Conservation (phyloP, 2,329 filamentous ascomycete species). For the Alternaria arbusti region DNA sequence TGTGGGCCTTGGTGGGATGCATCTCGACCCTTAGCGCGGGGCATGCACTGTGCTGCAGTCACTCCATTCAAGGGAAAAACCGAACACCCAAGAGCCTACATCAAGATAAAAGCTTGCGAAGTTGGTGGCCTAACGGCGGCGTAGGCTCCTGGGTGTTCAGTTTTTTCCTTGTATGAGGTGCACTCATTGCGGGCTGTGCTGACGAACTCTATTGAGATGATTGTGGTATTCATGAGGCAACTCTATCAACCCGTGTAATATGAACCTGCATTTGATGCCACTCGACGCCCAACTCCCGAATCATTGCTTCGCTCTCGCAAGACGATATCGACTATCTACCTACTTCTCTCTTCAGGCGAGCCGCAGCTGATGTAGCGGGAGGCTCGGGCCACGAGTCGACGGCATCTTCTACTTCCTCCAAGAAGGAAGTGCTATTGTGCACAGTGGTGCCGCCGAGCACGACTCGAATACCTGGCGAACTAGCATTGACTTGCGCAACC, state of each 20-base stretch:
- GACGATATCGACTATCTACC: conserved; percentile 50
- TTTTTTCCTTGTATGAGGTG: too few species aligned
- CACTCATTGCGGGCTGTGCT: neutral
- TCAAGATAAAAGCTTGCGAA: too few species aligned
- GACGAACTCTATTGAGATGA: neutral
- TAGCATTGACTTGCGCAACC: conserved; percentile 92
- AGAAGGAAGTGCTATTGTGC: conserved; percentile 85
- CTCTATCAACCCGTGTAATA: neutral
- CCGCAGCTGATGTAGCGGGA: conserved; percentile 59
- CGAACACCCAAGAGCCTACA: too few species aligned
- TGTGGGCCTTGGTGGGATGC: conserved; percentile 3
- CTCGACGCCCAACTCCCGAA: conserved; percentile 2
- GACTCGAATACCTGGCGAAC: conserved; percentile 84
- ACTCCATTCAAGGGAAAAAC: too few species aligned
- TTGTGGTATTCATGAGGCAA: neutral
- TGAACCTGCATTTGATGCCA: neutral
- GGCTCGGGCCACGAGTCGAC: conserved; percentile 83
- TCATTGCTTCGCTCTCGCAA: neutral
- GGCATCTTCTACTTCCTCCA: conserved; percentile 90
- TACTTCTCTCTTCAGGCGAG: conserved; percentile 67
- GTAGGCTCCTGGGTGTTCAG: too few species aligned
- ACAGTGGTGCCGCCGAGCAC: conserved; percentile 88
- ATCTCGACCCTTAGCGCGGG: conserved; percentile 1
- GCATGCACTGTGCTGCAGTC: conserved; percentile 2
- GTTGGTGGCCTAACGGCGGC: too few species aligned